Conservation (phyloP, 495 filamentous ascomycete species). For the Trichoderma erinaceum region DNA sequence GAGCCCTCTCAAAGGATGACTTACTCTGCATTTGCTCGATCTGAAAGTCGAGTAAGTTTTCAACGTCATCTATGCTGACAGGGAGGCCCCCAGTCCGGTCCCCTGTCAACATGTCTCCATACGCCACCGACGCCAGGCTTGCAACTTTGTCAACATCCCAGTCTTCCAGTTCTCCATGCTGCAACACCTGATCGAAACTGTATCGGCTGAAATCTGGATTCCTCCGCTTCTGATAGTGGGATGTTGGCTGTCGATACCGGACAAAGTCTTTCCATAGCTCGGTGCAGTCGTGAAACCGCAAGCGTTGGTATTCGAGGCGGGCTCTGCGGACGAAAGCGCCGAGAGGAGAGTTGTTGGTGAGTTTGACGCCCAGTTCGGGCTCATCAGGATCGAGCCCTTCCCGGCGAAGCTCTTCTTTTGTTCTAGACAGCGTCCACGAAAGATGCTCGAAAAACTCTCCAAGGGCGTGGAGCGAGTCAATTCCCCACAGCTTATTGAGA, state of each 20-base stretch:
- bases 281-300: slow-evolving; percentile 71
- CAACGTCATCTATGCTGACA: slow-evolving; percentile 76
- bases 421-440: slow-evolving; percentile 52
- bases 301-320: slow-evolving; percentile 68
- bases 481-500: slow-evolving; percentile 74
- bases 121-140: slow-evolving; percentile 53
- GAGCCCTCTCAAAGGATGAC: slow-evolving; percentile 22
- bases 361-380: slow-evolving; percentile 41
- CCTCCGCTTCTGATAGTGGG: slow-evolving; percentile 60
- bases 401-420: slow-evolving; percentile 48
- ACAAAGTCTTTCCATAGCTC: slow-evolving; percentile 76
- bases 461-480: slow-evolving; percentile 73
- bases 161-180: slow-evolving; percentile 38
- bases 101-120: slow-evolving; percentile 51
- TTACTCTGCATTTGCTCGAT: slow-evolving; percentile 78
- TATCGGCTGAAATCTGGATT: slow-evolving; percentile 56
- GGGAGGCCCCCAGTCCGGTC: slow-evolving; percentile 34
- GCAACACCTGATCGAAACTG: slow-evolving; percentile 62
- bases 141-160: slow-evolving; percentile 40
- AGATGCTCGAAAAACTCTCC: slow-evolving; percentile 63
- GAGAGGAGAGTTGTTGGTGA: slow-evolving; percentile 65
- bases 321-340: slow-evolving; percentile 77
- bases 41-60: slow-evolving; percentile 80
- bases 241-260: slow-evolving; percentile 69
- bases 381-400: slow-evolving; percentile 24